These are phyloP conservation scores for Scenedesmus sp. DNA, from an alignment of 163 green algal species.

Conservation along the genomic window DNA sequence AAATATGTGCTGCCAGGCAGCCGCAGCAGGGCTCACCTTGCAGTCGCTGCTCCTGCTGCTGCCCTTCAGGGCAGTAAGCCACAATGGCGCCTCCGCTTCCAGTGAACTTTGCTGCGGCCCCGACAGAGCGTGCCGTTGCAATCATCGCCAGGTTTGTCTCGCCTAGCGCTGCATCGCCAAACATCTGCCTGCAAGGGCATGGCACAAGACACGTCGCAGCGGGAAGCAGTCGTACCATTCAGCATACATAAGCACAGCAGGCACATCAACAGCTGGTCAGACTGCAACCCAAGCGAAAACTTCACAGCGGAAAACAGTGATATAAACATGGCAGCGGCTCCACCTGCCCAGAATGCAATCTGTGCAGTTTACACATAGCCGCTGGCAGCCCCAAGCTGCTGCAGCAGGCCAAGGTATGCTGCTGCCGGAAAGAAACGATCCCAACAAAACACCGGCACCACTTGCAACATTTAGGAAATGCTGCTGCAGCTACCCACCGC, in stretches of 20 bases:
- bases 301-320: no score
- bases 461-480: neutral
- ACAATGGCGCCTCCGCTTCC: constrained; percentile 85
- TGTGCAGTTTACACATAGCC: no score
- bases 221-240: neutral
- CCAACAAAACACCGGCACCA: no score
- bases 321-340: no score
- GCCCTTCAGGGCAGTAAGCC: constrained; percentile 62
- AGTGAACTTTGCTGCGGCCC: constrained; percentile 82
- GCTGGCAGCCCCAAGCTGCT: no score
- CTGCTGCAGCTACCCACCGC: constrained; percentile 32
- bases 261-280: no score
- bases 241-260: neutral
- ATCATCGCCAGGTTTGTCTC: constrained; percentile 78
- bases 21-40: constrained; percentile 13
- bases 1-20: no score
- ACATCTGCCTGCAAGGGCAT: constrained; percentile 62
- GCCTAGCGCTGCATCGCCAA: constrained; percentile 77
- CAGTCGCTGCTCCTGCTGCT: constrained; percentile 42
- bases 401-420: neutral
- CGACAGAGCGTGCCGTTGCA: constrained; percentile 52
- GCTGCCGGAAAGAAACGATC: neutral
- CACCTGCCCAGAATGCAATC: no score
- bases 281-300: no score
- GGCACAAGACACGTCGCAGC: neutral